These are phyloP conservation scores for Metarhizium robertsii DNA, from an alignment of 2,329 filamentous ascomycete species.

Conservation along the genomic window DNA sequence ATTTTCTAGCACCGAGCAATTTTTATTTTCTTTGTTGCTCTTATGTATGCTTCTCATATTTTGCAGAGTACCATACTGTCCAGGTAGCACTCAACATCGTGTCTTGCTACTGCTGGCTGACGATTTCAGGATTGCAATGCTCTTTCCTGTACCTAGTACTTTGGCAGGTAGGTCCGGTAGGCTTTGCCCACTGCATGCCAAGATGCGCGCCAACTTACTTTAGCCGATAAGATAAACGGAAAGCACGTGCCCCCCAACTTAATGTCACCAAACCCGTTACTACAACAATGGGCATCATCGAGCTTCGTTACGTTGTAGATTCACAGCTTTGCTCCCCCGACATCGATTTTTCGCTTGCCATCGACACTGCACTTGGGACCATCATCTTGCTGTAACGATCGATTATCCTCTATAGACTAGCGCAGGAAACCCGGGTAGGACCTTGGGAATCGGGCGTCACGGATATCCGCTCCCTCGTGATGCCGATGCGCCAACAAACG, in stretches of 20 bases:
- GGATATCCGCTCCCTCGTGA: slow-evolving; percentile 3
- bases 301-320: neutral
- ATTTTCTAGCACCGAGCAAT: too few species aligned
- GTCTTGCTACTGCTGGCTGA: too few species aligned
- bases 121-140: too few species aligned
- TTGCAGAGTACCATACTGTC: too few species aligned
- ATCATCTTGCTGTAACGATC: neutral
- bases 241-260: slow-evolving; percentile 4
- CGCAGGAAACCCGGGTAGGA: neutral
- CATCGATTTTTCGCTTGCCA: neutral
- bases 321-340: neutral
- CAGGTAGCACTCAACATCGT: too few species aligned
- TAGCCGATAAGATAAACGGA: neutral
- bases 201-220: neutral
- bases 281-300: neutral
- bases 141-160: too few species aligned
- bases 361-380: neutral
- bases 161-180: too few species aligned
- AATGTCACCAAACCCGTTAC: neutral
- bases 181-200: too few species aligned
- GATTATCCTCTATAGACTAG: neutral
- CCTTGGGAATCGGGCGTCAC: neutral
- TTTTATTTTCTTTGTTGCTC: too few species aligned
- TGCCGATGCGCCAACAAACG: slow-evolving; percentile 8
- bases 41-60: too few species aligned